Evolutionary conservation across 192 early-diverging fungal genomes (phyloP).

Genomic region (Hyaloraphidium curvatum): DNA sequence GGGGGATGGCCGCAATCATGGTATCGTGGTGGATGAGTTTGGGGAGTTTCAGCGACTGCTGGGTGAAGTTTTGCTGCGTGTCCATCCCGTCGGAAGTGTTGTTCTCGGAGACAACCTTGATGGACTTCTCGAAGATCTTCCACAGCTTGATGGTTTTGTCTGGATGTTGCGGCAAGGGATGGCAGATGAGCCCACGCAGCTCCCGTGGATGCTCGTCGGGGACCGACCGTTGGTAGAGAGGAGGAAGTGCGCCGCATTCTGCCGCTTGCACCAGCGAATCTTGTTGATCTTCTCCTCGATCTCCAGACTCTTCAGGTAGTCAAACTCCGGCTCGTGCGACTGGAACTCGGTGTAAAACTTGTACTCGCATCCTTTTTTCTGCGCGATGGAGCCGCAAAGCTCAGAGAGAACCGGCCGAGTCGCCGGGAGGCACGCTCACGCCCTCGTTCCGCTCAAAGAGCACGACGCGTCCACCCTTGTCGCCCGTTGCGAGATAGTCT

Average conservation of each 20-base stretch:
- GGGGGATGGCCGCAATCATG: constrained; percentile 84
- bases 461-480: constrained; percentile 95
- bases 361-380: constrained; percentile 99
- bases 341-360: constrained; percentile 99
- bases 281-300: constrained; percentile 99
- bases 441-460: constrained; percentile 93
- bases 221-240: constrained; percentile 83
- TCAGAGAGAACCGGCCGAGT: neutral
- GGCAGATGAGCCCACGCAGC: too few relatives aligned
- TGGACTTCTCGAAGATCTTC: constrained; percentile 97
- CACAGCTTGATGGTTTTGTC: constrained; percentile 99
- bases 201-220: neutral
- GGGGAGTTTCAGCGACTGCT: constrained; percentile 41
- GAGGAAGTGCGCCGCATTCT: constrained; percentile 90
- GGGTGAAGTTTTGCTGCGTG: neutral
- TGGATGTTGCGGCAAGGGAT: constrained; percentile 7
- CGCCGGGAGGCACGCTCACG: constrained; percentile 31
- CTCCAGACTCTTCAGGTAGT: constrained; percentile 96
- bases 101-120: constrained; percentile 86
- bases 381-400: constrained; percentile 4
- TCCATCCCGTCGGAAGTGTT: constrained; percentile 49
- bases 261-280: constrained; percentile 93
- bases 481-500: constrained; percentile 91
- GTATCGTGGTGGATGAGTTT: constrained; percentile 85
- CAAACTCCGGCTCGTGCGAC: constrained; percentile 98